Evolutionary conservation across 768 basidiomycete genomes (phyloP).

Genomic region (Bullera alba): DNA sequence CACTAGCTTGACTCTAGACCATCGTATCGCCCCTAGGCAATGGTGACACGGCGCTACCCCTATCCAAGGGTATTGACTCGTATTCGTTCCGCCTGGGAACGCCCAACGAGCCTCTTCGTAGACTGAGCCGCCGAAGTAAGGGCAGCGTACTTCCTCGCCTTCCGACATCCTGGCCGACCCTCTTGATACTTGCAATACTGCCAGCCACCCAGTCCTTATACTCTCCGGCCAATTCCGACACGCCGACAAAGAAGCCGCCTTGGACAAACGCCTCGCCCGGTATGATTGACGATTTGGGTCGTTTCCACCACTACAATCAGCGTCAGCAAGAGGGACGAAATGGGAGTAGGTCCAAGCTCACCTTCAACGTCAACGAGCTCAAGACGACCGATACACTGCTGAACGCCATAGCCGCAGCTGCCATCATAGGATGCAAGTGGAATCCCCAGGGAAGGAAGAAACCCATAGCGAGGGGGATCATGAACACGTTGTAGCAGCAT

Average conservation of each 20-base stretch:
- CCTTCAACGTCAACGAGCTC: constrained; percentile 72
- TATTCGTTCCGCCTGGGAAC: constrained; percentile 13
- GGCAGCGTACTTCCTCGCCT: constrained; percentile 46
- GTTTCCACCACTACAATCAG: constrained; percentile 39
- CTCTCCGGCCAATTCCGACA: constrained; percentile 50
- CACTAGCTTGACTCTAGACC: background rate
- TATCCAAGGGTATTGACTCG: constrained; percentile 14
- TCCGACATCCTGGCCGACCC: constrained; percentile 42
- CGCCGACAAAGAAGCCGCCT: constrained; percentile 49
- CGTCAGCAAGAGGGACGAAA: too few relatives aligned
- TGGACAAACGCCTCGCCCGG: constrained; percentile 52
- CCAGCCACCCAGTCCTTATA: constrained; percentile 50
- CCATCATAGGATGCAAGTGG: constrained; percentile 95
- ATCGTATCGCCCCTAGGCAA: background rate
- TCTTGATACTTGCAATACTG: constrained; percentile 38
- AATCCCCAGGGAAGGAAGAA: constrained; percentile 83
- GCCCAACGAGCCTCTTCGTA: background rate
- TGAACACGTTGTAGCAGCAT: constrained; percentile 83
- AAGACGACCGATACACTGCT: constrained; percentile 92
- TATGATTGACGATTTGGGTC: constrained; percentile 50
- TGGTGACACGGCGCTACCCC: background rate
- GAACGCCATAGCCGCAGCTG: constrained; percentile 98
- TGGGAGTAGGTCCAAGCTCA: too few relatives aligned
- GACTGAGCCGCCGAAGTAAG: constrained; percentile 25
- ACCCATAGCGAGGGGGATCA: constrained; percentile 97